Percentiles rank a stretch among this genome's conserved stretches.
Evolutionary conservation across 2,329 filamentous ascomycete genomes (phyloP).

Genomic region (Lachnellula hyalina): DNA sequence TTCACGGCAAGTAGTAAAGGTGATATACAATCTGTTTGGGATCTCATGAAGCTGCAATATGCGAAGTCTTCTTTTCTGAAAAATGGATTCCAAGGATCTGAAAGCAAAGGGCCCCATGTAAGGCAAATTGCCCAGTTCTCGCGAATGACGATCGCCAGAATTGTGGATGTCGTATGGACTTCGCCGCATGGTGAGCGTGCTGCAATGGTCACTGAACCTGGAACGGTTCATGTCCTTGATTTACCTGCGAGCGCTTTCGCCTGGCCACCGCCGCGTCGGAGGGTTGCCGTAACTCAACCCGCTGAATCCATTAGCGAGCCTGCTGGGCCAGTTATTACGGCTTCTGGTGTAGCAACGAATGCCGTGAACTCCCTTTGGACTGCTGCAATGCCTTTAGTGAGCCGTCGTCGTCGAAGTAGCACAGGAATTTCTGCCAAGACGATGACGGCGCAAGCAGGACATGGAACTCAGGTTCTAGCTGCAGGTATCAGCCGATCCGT

Average conservation of each 20-base stretch:
- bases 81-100: constrained; percentile 38
- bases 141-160: constrained; percentile 83
- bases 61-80: constrained; percentile 58
- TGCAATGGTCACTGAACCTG: constrained; percentile 86
- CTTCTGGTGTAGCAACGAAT: constrained; percentile 29
- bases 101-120: constrained; percentile 50
- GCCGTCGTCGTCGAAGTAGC: constrained; percentile 29
- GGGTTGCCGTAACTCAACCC: constrained; percentile 10
- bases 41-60: constrained; percentile 62
- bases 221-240: constrained; percentile 91
- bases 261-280: constrained; percentile 71
- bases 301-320: constrained; percentile 31
- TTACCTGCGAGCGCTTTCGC: constrained; percentile 76
- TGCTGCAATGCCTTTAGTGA: constrained; percentile 29
- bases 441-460: constrained; percentile 49
- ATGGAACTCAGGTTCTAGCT: constrained; percentile 68
- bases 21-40: constrained; percentile 80
- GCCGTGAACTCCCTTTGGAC: constrained; percentile 31
- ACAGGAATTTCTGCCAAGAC: constrained; percentile 27
- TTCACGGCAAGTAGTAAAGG: constrained; percentile 79
- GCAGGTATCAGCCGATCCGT: constrained; percentile 70
- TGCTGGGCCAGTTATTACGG: constrained; percentile 43
- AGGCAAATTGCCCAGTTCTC: constrained; percentile 85
- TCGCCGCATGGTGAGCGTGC: constrained; percentile 74
- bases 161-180: constrained; percentile 87